A percentile compares a stretch with the other conserved stretches of the same genome.
Evolutionary conservation across 768 basidiomycete genomes (phyloP).

Genomic region (Pulveroboletus sp.): DNA sequence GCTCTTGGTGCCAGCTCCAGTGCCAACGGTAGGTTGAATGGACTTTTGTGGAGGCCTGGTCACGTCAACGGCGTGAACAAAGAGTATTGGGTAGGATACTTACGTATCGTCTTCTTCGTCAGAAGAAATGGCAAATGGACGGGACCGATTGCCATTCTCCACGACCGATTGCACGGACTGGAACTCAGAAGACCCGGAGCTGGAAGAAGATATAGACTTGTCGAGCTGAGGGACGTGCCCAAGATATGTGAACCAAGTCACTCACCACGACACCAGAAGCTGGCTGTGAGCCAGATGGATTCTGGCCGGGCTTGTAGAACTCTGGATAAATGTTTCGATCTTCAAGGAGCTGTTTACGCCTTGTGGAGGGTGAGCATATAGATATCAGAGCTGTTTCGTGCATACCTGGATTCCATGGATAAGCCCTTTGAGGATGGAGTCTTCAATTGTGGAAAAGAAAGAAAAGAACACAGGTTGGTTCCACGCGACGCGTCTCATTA

Average conservation of each 20-base stretch:
- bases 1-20: slow-evolving; percentile 7
- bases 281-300: slow-evolving; percentile 1
- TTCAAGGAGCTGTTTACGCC: slow-evolving; percentile 26
- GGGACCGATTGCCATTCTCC: slow-evolving; percentile 7
- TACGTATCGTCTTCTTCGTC: slow-evolving; percentile 25
- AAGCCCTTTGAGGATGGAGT: no score
- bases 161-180: slow-evolving; percentile 12
- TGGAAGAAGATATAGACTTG: slow-evolving; percentile 26
- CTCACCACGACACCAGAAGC: slow-evolving; percentile 23
- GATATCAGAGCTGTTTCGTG: no score
- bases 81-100: neutral
- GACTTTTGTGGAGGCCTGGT: slow-evolving; percentile 4
- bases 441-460: slow-evolving; percentile 1
- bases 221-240: neutral
- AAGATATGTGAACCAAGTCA: neutral
- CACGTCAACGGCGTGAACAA: slow-evolving; percentile 4
- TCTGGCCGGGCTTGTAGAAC: slow-evolving; percentile 25
- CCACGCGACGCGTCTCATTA: slow-evolving; percentile 22
- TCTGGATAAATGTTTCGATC: slow-evolving; percentile 29
- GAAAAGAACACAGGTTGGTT: slow-evolving; percentile 1
- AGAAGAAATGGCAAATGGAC: slow-evolving; percentile 30
- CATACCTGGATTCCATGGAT: slow-evolving; percentile 29
- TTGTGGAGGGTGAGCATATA: neutral
- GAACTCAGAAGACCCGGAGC: slow-evolving; percentile 19
- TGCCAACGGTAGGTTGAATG: neutral